These are phyloP conservation scores for Lactuca saligna DNA, from an alignment of 129 eudicot genomes.

Conservation along the genomic window DNA sequence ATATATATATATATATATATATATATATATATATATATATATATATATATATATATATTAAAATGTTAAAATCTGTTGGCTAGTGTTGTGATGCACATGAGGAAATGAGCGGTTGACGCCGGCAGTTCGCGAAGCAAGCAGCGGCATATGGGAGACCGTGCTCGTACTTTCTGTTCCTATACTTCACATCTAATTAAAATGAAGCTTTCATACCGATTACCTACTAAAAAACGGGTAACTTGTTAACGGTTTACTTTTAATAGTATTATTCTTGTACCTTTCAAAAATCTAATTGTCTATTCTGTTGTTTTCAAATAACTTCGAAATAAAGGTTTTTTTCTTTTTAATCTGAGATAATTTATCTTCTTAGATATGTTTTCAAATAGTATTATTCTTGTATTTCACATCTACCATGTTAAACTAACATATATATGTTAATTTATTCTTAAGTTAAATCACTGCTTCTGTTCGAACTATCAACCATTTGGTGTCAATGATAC, in stretches of 20 bases:
- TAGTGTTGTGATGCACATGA: conserved; percentile 9
- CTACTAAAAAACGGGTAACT: not conserved
- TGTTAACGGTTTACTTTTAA: not conserved
- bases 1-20: too few relatives aligned
- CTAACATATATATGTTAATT: too few relatives aligned
- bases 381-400: too few relatives aligned
- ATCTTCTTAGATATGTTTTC: not conserved
- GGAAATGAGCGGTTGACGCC: conserved; percentile 4
- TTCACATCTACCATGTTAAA: too few relatives aligned
- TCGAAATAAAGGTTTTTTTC: not conserved
- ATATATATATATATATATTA: too few relatives aligned
- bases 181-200: not conserved
- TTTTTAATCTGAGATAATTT: not conserved
- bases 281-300: not conserved
- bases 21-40: too few relatives aligned
- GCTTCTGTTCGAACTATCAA: too few relatives aligned
- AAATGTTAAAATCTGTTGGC: not conserved
- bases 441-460: too few relatives aligned
- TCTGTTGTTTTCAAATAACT: not conserved
- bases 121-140: not conserved
- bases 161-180: conserved; percentile 1
- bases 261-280: not conserved
- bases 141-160: conserved; percentile 15
- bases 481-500: too few relatives aligned
- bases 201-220: not conserved